Base-by-base conservation (phyloP, 2,329 filamentous ascomycete species). In the Aspergillus carbonarius region DNA sequence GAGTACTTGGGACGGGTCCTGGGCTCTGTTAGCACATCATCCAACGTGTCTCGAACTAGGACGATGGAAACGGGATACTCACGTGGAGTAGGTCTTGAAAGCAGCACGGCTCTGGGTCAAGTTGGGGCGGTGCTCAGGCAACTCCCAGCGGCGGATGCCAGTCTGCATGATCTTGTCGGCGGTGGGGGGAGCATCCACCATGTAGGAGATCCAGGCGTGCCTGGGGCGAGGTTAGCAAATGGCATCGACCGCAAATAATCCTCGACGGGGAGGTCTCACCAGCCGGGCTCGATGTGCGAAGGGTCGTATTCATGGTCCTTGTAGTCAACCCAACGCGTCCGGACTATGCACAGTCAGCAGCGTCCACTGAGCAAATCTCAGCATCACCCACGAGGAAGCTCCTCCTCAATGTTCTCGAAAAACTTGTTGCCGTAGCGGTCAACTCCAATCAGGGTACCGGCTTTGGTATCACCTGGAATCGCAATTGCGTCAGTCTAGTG, bases 241-340 rank as follows among this genome's bases (percentile, higher is more conserved):
- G 13, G 13, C 23, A 9, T 34, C 35, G 25, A 30, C 1, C 10
- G 12, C 10, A 23, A 25, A 15, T 9, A 25, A 47, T 23, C 13
- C n/a, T 25, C 27, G 4, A 7, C 15, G 18, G 8, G 37, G n/a
- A n/a, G 50, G 59, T 27, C 68, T 70, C 78, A 86, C 84, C 95
- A 99, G 77, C 93, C 91, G 52, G 93, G 93, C 78, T 98, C 93
- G 70, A 97, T 90, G 55, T 97, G 91, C 47, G 67, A 71, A 20
- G 70, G 62, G 68, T 85, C 76, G 55, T 71, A 75, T 72, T 98
- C 92, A 70, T 91, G 83, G 77, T 90, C 84, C 81, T 92, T 93
- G 83, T 96, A 99, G 78, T 98, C 93, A 64, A 99, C 91, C 95
- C 96, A 99, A 83, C 93, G 87, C 68, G 92, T 97, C 72, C 93